Evolutionary conservation across 257 asterid genomes (phyloP).

Genomic region (Gynochthodes officinalis): DNA sequence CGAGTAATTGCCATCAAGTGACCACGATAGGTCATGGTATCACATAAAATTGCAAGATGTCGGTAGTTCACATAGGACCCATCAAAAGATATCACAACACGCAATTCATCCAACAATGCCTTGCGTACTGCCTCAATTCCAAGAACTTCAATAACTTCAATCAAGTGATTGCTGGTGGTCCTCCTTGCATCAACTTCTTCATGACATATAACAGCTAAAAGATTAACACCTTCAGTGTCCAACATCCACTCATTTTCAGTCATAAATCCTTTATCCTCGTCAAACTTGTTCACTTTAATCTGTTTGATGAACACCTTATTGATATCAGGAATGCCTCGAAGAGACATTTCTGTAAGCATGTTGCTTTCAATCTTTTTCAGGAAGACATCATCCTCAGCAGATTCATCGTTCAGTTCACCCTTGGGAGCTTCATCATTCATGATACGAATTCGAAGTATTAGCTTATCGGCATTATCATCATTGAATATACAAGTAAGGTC

Average conservation of each 20-base stretch:
- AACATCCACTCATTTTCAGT: conserved; percentile 97
- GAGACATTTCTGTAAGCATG: conserved; percentile 99
- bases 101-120: conserved; percentile 88
- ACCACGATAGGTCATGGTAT: conserved; percentile 99
- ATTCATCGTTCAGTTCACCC: conserved; percentile 81
- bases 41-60: conserved; percentile 92
- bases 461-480: conserved; percentile 95
- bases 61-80: conserved; percentile 97
- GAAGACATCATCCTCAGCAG: conserved; percentile 98
- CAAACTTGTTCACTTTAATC: conserved; percentile 69
- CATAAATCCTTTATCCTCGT: conserved; percentile 74
- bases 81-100: conserved; percentile 95
- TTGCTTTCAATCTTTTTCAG: conserved; percentile 94
- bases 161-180: conserved; percentile 93
- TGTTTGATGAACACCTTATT: conserved; percentile 94
- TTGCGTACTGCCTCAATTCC: conserved; percentile 98
- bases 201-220: conserved; percentile 87
- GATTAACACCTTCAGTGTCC: conserved; percentile 97
- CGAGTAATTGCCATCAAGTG: conserved; percentile 99
- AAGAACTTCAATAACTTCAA: conserved; percentile 95
- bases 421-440: conserved; percentile 98
- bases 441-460: conserved; percentile 96
- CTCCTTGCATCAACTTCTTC: conserved; percentile 89
- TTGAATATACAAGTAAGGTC: conserved; percentile 92
- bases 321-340: conserved; percentile 96